These are phyloP conservation scores for Chlamydomonas incerta DNA, from an alignment of 139 green algal species.

Conservation along the genomic window DNA sequence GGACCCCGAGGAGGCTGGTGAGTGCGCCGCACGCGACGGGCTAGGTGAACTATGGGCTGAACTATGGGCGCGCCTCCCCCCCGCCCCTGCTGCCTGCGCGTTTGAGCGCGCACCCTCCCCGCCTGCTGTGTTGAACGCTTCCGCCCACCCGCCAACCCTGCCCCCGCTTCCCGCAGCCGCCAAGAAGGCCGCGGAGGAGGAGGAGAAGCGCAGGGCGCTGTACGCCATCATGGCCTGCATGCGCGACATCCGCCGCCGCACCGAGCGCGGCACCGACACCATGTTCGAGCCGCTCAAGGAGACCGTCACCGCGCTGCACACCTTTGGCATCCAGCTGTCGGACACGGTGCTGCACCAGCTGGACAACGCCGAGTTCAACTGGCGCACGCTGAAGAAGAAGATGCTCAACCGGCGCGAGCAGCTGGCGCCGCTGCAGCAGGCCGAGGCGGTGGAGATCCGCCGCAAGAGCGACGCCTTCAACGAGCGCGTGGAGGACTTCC, in stretches of 20 bases:
- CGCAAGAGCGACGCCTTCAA: conserved; percentile 84
- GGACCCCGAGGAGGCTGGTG: conserved; percentile 30
- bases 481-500: conserved; percentile 82
- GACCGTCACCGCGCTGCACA: conserved; percentile 78
- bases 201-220: conserved; percentile 68
- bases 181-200: conserved; percentile 52
- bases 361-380: conserved; percentile 73
- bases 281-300: conserved; percentile 91
- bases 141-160: no score
- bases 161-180: not conserved
- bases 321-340: conserved; percentile 75
- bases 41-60: no score
- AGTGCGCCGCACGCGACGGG: not conserved
- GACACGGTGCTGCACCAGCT: conserved; percentile 71
- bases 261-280: conserved; percentile 75
- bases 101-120: no score
- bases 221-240: conserved; percentile 90
- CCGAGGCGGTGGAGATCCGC: conserved; percentile 83
- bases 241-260: conserved; percentile 85
- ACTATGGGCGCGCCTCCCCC: no score
- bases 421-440: conserved; percentile 81
- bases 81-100: no score
- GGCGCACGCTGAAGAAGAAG: conserved; percentile 87
- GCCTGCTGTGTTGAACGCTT: no score
- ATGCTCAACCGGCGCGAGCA: conserved; percentile 86